phyloP scores from a whole-genome alignment of 202 grass and related monocot genomes.

The Setaria italica region DNA sequence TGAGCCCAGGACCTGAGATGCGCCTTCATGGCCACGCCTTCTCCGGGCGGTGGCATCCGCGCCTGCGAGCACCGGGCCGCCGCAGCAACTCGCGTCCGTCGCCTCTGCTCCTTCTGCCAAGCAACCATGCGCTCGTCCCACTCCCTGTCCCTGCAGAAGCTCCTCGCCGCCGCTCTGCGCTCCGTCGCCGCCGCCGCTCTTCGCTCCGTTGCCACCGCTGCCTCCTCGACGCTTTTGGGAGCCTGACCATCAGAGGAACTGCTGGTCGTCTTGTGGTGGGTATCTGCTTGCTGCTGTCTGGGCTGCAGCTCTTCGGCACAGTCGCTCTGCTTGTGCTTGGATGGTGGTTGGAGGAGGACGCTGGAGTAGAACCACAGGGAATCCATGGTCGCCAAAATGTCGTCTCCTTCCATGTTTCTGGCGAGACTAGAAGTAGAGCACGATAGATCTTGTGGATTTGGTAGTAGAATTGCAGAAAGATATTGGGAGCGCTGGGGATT shows the following conservation, averaged over 20 bases:
- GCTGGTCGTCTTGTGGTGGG: not conserved
- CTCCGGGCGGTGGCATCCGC: slow-evolving; percentile 34
- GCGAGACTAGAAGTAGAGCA: not conserved
- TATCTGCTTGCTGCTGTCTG: not conserved
- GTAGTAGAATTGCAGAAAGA: not conserved
- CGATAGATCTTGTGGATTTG: not conserved
- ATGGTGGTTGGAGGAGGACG: slow-evolving; percentile 41
- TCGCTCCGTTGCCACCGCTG: not conserved
- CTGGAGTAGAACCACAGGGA: slow-evolving; percentile 73
- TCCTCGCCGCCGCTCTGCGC: slow-evolving; percentile 10
- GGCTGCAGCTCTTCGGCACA: not conserved
- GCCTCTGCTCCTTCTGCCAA: slow-evolving; percentile 38
- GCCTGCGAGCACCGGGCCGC: slow-evolving; percentile 35
- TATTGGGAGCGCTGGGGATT: not conserved
- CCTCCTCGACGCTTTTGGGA: slow-evolving; percentile 9
- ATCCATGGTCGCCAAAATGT: slow-evolving; percentile 47
- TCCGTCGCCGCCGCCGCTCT: not conserved
- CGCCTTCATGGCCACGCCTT: slow-evolving; percentile 68
- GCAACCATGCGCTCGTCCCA: slow-evolving; percentile 17
- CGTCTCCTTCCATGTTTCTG: slow-evolving; percentile 34
- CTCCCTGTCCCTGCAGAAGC: slow-evolving; percentile 8
- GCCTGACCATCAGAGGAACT: not conserved
- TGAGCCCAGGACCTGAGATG: slow-evolving; percentile 78
- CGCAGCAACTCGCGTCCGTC: not conserved
- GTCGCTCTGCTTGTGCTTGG: slow-evolving; percentile 6